Conservation (phyloP, 1,139 yeast genomes). For the Candida glucosophila region DNA sequence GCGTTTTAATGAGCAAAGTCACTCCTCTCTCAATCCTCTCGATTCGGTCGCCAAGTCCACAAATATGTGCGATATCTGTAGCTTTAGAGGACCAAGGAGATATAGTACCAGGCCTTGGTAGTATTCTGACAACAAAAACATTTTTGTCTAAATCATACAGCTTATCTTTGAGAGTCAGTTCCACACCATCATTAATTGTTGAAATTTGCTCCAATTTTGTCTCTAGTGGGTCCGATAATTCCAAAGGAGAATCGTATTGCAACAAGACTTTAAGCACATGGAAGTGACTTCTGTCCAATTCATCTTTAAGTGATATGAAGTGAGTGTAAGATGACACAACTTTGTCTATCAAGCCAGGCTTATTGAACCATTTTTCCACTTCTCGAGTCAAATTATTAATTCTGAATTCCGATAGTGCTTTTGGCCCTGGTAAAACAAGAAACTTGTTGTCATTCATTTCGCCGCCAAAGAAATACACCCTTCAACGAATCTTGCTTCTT, state of each 20-base stretch:
- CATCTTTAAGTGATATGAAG: constrained; percentile 54
- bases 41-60: constrained; percentile 66
- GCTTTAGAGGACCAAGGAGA: constrained; percentile 99
- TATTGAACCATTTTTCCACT: constrained; percentile 60
- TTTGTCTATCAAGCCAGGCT: constrained; percentile 51
- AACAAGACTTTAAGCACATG: constrained; percentile 55
- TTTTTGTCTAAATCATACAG: constrained; percentile 23
- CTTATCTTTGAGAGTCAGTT: no score
- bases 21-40: constrained; percentile 89
- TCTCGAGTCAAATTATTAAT: constrained; percentile 64
- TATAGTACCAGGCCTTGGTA: constrained; percentile 93
- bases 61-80: constrained; percentile 82
- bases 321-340: constrained; percentile 76
- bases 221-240: constrained; percentile 40
- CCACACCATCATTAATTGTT: constrained; percentile 13
- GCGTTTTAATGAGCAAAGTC: constrained; percentile 61
- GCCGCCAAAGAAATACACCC: no score
- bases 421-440: constrained; percentile 79
- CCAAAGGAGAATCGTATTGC: constrained; percentile 67
- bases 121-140: constrained; percentile 58
- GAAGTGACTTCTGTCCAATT: constrained; percentile 26
- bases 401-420: constrained; percentile 83
- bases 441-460: constrained; percentile 11
- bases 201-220: constrained; percentile 31
- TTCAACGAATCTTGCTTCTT: no score